Evolutionary conservation across 805 yeast species (phyloP).

Genomic region (Zygoascus flipseniorum): DNA sequence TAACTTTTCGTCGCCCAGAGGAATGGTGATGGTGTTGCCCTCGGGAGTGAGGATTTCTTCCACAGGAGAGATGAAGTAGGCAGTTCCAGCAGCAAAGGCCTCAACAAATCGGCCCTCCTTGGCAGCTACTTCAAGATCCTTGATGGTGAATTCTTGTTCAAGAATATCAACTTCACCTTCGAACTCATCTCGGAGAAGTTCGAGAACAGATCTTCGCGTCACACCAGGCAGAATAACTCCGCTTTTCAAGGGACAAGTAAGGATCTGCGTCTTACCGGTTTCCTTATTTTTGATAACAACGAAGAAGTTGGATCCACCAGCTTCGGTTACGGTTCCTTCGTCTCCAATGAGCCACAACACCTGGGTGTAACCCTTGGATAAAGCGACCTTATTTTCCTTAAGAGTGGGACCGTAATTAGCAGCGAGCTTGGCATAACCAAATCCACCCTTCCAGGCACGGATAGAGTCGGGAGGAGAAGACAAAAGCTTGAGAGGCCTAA

Average conservation of each 20-base stretch:
- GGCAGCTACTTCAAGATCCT: constrained; percentile 38
- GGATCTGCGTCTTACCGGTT: constrained; percentile 38
- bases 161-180: constrained; percentile 29
- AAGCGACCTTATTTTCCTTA: constrained; percentile 38
- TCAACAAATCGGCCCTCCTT: constrained; percentile 42
- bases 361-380: constrained; percentile 40
- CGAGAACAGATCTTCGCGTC: constrained; percentile 42
- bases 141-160: constrained; percentile 41
- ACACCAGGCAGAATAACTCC: constrained; percentile 48
- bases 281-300: constrained; percentile 33
- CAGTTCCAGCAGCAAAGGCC: constrained; percentile 49
- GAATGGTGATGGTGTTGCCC: constrained; percentile 37
- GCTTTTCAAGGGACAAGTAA: constrained; percentile 42
- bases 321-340: constrained; percentile 45
- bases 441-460: constrained; percentile 53
- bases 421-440: constrained; percentile 45
- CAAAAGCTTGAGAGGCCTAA: constrained; percentile 42
- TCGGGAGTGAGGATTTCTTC: constrained; percentile 34
- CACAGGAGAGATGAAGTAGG: constrained; percentile 45
- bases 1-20: constrained; percentile 30
- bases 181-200: constrained; percentile 27
- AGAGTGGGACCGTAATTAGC: constrained; percentile 50
- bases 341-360: constrained; percentile 48
- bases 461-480: constrained; percentile 41
- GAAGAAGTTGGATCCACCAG: constrained; percentile 48